Conservation (phyloP, 2,329 filamentous ascomycete species). For the Penicillium sp. region DNA sequence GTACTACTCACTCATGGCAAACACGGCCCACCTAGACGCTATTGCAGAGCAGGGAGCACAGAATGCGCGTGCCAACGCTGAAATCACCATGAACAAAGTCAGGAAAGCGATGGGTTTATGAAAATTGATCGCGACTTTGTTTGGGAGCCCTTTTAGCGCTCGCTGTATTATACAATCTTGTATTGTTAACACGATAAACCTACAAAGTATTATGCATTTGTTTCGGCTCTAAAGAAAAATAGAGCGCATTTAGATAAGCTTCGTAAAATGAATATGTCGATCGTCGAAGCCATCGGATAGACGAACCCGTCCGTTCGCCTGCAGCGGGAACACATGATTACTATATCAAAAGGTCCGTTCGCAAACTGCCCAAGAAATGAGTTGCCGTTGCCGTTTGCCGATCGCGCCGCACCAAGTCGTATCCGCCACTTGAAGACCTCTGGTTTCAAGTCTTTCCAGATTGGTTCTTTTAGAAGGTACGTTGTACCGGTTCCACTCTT, state of each 20-base stretch:
- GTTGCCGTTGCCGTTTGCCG: too few species aligned
- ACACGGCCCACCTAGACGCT: constrained; percentile 34
- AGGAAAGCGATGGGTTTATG: constrained; percentile 39
- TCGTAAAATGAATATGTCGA: not conserved
- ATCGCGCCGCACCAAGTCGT: too few species aligned
- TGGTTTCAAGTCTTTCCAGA: too few species aligned
- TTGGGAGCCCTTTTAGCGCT: not conserved
- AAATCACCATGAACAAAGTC: constrained; percentile 38
- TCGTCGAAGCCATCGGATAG: too few species aligned
- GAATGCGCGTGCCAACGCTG: constrained; percentile 37
- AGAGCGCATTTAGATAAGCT: not conserved
- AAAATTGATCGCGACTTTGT: not conserved
- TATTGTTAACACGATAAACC: not conserved
- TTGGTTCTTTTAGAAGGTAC: too few species aligned
- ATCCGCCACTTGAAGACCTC: too few species aligned
- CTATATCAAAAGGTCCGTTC: too few species aligned
- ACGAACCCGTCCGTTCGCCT: too few species aligned
- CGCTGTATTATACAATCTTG: not conserved
- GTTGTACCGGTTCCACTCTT: too few species aligned
- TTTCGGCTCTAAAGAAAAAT: not conserved
- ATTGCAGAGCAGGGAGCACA: constrained; percentile 38
- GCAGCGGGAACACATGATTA: too few species aligned
- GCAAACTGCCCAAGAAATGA: too few species aligned
- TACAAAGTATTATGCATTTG: not conserved
- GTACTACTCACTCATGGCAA: constrained; percentile 36